A percentile compares a stretch with the other conserved stretches of the same genome.
These are phyloP conservation scores for Penicillium soppii DNA, from an alignment of 495 filamentous ascomycete genomes.

Conservation along the genomic window DNA sequence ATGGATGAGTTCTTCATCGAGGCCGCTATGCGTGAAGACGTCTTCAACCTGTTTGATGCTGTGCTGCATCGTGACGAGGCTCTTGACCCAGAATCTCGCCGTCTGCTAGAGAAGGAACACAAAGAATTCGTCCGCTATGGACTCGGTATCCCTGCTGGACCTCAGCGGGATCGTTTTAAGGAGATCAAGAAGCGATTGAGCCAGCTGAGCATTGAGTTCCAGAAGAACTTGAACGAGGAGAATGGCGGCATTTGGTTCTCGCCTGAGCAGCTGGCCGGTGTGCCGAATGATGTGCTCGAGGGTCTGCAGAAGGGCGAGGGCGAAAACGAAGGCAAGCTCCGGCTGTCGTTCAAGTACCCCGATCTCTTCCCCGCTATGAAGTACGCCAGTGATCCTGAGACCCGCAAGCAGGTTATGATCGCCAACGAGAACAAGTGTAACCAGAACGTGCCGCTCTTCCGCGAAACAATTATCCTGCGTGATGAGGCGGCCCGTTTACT, in stretches of 20 bases:
- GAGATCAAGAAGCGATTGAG: conserved; percentile 71
- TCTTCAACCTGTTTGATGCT: conserved; percentile 63
- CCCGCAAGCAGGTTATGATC: conserved; percentile 56
- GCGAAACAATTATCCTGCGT: conserved; percentile 79
- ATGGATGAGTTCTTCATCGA: conserved; percentile 69
- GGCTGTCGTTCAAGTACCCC: conserved; percentile 69
- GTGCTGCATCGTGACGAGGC: conserved; percentile 55
- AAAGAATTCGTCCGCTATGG: conserved; percentile 66
- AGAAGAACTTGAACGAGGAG: conserved; percentile 71
- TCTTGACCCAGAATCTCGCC: conserved; percentile 63
- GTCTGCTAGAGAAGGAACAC: conserved; percentile 67
- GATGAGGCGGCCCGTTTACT: conserved; percentile 91
- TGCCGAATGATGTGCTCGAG: conserved; percentile 61
- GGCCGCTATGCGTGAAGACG: conserved; percentile 65
- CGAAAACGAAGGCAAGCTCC: conserved; percentile 64
- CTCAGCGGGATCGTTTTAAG: conserved; percentile 64
- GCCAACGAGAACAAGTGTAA: conserved; percentile 81
- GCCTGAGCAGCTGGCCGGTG: conserved; percentile 58
- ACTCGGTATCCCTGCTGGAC: conserved; percentile 59
- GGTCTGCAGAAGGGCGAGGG: conserved; percentile 69
- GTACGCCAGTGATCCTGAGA: conserved; percentile 58
- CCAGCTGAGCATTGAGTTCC: conserved; percentile 63
- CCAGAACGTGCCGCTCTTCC: conserved; percentile 81
- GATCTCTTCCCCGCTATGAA: conserved; percentile 66
- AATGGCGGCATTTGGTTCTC: conserved; percentile 67